Evolutionary conservation across 2,329 filamentous ascomycete species (phyloP).

Genomic region (Apiospora pterosperma): DNA sequence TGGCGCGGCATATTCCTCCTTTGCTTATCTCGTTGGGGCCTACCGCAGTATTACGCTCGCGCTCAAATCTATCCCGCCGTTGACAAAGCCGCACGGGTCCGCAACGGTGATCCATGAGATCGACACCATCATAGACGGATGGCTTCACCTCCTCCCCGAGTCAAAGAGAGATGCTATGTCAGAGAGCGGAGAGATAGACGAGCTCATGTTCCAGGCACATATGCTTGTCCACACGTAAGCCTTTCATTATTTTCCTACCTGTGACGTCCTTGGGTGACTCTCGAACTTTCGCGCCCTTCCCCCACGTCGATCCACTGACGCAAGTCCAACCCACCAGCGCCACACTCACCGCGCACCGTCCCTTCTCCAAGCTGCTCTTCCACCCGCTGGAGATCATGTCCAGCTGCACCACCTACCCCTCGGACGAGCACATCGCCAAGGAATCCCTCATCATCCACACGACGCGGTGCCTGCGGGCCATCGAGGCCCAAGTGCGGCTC

Average conservation of each 20-base stretch:
- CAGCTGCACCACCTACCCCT: constrained; percentile 28
- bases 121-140: constrained; percentile 34
- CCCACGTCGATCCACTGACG: neutral
- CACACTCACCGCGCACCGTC: constrained; percentile 33
- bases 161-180: constrained; percentile 28
- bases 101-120: constrained; percentile 26
- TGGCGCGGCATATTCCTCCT: constrained; percentile 57
- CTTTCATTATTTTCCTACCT: neutral
- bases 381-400: constrained; percentile 35
- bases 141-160: constrained; percentile 34
- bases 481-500: constrained; percentile 35
- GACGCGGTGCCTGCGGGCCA: constrained; percentile 31
- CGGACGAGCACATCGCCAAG: constrained; percentile 9
- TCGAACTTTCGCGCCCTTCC: neutral
- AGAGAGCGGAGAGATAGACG: constrained; percentile 23
- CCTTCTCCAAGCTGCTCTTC: constrained; percentile 35
- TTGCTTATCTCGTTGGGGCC: constrained; percentile 64
- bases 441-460: constrained; percentile 35
- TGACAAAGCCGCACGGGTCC: constrained; percentile 19
- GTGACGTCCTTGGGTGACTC: too few species aligned
- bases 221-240: constrained; percentile 22
- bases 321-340: constrained; percentile 17
- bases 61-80: constrained; percentile 21
- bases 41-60: constrained; percentile 35
- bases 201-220: constrained; percentile 27